Base-by-base conservation (phyloP, 140 eudicot genomes). In the Flaveria floridana region DNA sequence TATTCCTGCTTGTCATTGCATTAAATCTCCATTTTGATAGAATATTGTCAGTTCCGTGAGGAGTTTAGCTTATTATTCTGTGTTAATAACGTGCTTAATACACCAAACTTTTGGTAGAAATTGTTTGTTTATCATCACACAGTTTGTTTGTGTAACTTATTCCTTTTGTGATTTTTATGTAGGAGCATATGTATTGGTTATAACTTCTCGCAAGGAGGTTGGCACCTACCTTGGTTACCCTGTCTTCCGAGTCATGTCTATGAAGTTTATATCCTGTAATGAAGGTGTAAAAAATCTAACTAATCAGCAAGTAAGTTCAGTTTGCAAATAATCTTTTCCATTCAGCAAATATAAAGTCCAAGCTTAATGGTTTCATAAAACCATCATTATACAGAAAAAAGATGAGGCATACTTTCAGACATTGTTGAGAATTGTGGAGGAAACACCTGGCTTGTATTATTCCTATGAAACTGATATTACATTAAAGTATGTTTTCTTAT, bases 391-490 rank as follows among this genome's bases (percentile, higher is more conserved):
- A 53, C 89, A 95, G 99, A 95, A 89, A 91, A 91, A 82, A 70
- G 99, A 91, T 2, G 97, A 95, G 72, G 84, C 86, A 65, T 95
- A 95, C 87, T 91, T 88, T 79, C 86, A 86, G 92, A 86, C 84
- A 47, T 74, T 95, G 82, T 86, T 95, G 86, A 91, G 78, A 84
- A 71, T 78, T 50, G 92, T 95, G 85, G 99, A 95, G 82, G 87
- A 91, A 74, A 91, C 99, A 68, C 99, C 97, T 16, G 97, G 99
- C 74, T 85, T 95, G 86, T 91, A 95, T 80, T 95, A 95, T 85
- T 95, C 99, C 30, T 95, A 95, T 58, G 95, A 85, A 78, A 95
- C 99, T 48, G 99, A 95, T 83, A 87, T 95, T 52, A 91, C 99
- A 39, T 58, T 95, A 26, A 91, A 88, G 99, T 95, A 87, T 44